Evolutionary conservation across 1,139 yeast species (phyloP), one percentile per base, ranked within the genome.

Genomic region (Hyphopichia burtonii): DNA sequence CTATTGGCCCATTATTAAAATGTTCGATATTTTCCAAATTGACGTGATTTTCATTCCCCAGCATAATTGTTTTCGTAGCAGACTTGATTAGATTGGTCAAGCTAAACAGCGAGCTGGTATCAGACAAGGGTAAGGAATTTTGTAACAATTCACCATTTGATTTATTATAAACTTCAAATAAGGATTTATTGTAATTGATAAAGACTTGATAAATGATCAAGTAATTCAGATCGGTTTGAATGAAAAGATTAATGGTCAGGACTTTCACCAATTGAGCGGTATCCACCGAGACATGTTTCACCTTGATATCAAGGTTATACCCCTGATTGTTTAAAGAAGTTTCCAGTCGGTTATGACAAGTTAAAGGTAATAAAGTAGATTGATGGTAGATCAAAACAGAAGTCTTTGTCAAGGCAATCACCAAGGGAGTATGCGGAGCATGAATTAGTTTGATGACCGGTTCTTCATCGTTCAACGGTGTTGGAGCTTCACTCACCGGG

Each of bases 11-110:
- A 48, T 67, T 68, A 42, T 62, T 63, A 38, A 59, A 54, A 43
- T 63, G 66, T 51, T 72, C 78, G n/a, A 69, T 50, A 44, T 71
- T 71, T 40, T 70, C 70, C 37, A 72, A 49, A 41, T 63, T 65
- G 2, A 59, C 40, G 18, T 50, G 44, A 4, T 44, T 38, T 11
- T 51, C 53, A 20, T 58, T 54, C 2, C 69, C 69, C 25, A 57
- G 63, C 23, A 65, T 57, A 18, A 71, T 56, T 14, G 65, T 47
- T 28, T 61, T 59, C 17, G 75, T 66, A 14, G 76, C 74, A n/a
- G 61, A 54, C 42, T 65, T 67, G 31, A 72, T 42, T 41, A 68
- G 53, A 35, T 48, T 52, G 3, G 69, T 45, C 25, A 68, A 44
- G 7, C 71, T 59, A 47, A 61, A 59, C 43, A 57, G 60, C 37